phyloP scores from a whole-genome alignment of 1,139 yeast genomes.

The Yamadazyma membranifaciens region DNA sequence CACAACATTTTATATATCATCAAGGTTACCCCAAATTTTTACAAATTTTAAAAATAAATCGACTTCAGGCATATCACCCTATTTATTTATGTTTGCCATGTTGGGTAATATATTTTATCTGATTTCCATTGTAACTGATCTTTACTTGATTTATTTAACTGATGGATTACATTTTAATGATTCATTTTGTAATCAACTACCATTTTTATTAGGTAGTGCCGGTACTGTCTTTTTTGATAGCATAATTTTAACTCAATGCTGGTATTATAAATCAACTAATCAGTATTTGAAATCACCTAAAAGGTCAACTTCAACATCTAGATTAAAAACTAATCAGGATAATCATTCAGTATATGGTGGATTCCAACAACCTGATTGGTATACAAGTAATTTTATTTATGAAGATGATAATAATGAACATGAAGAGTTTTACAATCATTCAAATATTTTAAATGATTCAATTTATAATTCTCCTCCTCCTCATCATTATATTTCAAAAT shows the following conservation, averaged over 20 bases:
- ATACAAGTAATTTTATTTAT: slow-evolving; percentile 22
- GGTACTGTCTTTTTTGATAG: slow-evolving; percentile 38
- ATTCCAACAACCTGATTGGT: slow-evolving; percentile 42
- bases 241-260: slow-evolving; percentile 32
- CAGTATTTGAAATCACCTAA: neutral
- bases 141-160: slow-evolving; percentile 19
- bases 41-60: slow-evolving; percentile 30
- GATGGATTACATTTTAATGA: slow-evolving; percentile 9
- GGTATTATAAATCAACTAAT: slow-evolving; percentile 20
- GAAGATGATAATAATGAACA: slow-evolving; percentile 10
- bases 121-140: slow-evolving; percentile 30
- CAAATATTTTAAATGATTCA: slow-evolving; percentile 8
- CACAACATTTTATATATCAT: slow-evolving; percentile 64
- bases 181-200: slow-evolving; percentile 28
- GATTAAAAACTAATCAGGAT: neutral
- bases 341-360: slow-evolving; percentile 11
- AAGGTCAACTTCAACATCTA: too few species aligned
- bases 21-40: slow-evolving; percentile 77
- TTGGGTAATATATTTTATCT: slow-evolving; percentile 37
- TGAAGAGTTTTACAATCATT: slow-evolving; percentile 8
- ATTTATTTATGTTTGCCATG: slow-evolving; percentile 36
- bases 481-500: slow-evolving; percentile 25
- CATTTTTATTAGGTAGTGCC: slow-evolving; percentile 36
- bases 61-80: slow-evolving; percentile 38
- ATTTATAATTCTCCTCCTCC: slow-evolving; percentile 20